Percentiles rank a stretch among this genome's conserved stretches.
Conservation (phyloP, 805 yeast species). For the Millerago galiae region DNA sequence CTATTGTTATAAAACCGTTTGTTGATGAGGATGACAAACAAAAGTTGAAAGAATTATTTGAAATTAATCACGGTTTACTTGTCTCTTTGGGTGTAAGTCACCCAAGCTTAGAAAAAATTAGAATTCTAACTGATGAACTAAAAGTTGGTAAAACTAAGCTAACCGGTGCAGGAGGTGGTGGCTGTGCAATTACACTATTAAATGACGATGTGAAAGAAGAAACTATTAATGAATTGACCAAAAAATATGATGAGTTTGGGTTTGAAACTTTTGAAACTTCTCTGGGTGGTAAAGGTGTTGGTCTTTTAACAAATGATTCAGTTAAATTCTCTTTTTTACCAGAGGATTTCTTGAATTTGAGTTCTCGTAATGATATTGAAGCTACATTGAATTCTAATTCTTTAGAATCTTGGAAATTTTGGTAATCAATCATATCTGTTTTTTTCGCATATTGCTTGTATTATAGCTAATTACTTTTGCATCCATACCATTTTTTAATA, state of each 20-base stretch:
- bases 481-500: neutral
- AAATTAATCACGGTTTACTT: conserved; percentile 82
- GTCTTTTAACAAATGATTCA: conserved; percentile 30
- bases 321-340: conserved; percentile 16
- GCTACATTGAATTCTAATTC: conserved; percentile 36
- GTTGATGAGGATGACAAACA: conserved; percentile 36
- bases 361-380: conserved; percentile 43
- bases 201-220: conserved; percentile 30
- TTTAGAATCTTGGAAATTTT: conserved; percentile 49
- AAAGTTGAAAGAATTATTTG: conserved; percentile 53
- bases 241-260: conserved; percentile 38
- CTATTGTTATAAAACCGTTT: conserved; percentile 48
- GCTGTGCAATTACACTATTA: conserved; percentile 88
- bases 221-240: conserved; percentile 29
- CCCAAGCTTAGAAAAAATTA: conserved; percentile 77
- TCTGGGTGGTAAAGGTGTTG: conserved; percentile 89
- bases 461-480: neutral
- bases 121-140: conserved; percentile 54
- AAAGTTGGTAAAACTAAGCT: conserved; percentile 82
- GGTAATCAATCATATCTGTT: conserved; percentile 34
- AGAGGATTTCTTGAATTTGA: conserved; percentile 32
- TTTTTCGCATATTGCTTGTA: neutral
- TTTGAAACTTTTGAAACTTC: conserved; percentile 74
- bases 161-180: conserved; percentile 99
- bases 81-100: conserved; percentile 89